Evolutionary conservation across 331 rosid species (phyloP), one percentile per base, ranked within the genome.

Genomic region (Spiraea crenata): DNA sequence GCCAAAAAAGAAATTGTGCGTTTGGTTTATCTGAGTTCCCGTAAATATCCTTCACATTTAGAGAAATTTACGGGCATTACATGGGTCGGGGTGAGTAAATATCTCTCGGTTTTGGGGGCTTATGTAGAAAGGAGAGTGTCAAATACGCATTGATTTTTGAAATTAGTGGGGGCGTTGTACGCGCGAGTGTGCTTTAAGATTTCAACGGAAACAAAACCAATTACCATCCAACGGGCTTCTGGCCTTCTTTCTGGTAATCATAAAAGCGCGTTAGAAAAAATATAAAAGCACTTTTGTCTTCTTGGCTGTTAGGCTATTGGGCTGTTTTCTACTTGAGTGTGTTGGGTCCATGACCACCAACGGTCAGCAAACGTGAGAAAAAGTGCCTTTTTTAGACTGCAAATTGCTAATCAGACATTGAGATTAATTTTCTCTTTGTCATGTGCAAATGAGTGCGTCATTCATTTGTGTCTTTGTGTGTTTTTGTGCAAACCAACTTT

Each of bases 131-230:
- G 46, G 7, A 0, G 13, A 34, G 48, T 5, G 48, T 39, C 34
- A 39, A 34, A 6, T 39, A 15, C 49, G 66, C 66, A 61, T 61
- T 61, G 66, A 61, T 61, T 61, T 61, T 61, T 61, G 66, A 61
- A 61, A 61, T 4, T 61, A 35, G 66, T 61, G 8, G 66, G 66
- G 66, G 34, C 66, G 17, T 49, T 49, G 19, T 52, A 52, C 57
- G 34, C 57, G 57, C 49, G 49, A 17, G 49, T 39, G 66, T 61
- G 34, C 0, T 61, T 39, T 7, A 9, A 9, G 2, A 4, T 61
- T 61, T 39, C 35, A 61, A 61, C 66, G 66, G 66, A 34, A 61
- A 61, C 66, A 40, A 40, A 61, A 39, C 31, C 66, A 40, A n/a
- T 2, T 1, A 4, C 6, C 2, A 61, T 48, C 48, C 39, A 61